Percentiles rank a stretch among this genome's conserved stretches.
These are phyloP conservation scores for Mycena pura DNA, from an alignment of 768 basidiomycete genomes.

Conservation along the genomic window DNA sequence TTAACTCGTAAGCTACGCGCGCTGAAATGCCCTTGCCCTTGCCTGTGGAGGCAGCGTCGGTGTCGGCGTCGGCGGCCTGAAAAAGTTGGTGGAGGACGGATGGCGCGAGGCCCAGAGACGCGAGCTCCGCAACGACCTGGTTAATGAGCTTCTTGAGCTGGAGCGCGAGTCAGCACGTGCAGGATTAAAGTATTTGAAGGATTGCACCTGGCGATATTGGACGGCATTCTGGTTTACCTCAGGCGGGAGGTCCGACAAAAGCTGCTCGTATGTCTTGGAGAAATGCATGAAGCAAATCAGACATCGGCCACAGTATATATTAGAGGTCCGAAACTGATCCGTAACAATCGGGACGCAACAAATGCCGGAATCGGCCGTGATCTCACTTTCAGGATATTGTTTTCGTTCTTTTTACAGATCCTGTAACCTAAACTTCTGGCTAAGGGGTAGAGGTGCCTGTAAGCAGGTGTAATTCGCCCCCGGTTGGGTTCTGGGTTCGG, in stretches of 20 bases:
- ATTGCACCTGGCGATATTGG: conserved; percentile 77
- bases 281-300: conserved; percentile 66
- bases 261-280: conserved; percentile 69
- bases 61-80: conserved; percentile 19
- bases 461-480: no score
- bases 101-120: conserved; percentile 67
- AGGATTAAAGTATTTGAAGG: background rate
- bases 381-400: no score
- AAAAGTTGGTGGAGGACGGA: conserved; percentile 53
- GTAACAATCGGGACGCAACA: no score
- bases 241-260: conserved; percentile 71
- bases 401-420: no score
- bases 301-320: background rate
- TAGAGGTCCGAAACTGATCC: background rate
- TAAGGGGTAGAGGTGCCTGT: no score
- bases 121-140: conserved; percentile 79
- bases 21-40: conserved; percentile 33
- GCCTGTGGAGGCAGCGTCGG: background rate
- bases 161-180: background rate
- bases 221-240: conserved; percentile 82
- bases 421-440: no score
- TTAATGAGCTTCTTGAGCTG: conserved; percentile 94
- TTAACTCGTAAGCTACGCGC: conserved; percentile 63
- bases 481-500: no score
- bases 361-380: no score